A percentile compares a stretch with the other conserved stretches of the same genome.
Conservation (phyloP, 345 rosid species). For the Bruguiera parviflora region DNA sequence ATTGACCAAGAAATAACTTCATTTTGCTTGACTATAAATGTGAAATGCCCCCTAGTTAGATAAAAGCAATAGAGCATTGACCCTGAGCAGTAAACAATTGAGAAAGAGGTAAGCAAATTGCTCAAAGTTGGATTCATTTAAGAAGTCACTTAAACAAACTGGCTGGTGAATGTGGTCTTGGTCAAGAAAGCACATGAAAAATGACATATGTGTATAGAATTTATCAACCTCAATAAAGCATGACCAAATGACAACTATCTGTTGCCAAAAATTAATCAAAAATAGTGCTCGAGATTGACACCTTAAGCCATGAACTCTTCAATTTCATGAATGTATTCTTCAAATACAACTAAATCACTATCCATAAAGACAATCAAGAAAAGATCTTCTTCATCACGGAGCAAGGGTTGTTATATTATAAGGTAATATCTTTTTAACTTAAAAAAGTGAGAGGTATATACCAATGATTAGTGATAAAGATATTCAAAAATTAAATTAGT, state of each 20-base stretch:
- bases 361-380: too few species aligned
- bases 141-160: neutral
- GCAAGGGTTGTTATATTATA: too few species aligned
- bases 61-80: too few species aligned
- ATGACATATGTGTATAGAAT: neutral
- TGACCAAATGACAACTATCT: neutral
- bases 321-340: too few species aligned
- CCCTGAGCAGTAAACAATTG: neutral
- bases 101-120: neutral
- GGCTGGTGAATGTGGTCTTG: neutral
- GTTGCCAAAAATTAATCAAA: neutral
- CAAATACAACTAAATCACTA: too few species aligned
- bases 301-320: neutral
- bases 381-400: too few species aligned
- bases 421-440: too few species aligned
- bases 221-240: neutral
- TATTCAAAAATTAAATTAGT: neutral
- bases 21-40: too few species aligned
- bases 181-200: neutral
- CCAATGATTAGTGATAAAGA: neutral
- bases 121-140: neutral
- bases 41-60: too few species aligned
- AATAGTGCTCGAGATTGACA: neutral
- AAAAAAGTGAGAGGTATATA: neutral
- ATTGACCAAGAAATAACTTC: too few species aligned